These are phyloP conservation scores for Ambrosia hybrid DNA, from an alignment of 140 eudicot genomes.

Conservation along the genomic window DNA sequence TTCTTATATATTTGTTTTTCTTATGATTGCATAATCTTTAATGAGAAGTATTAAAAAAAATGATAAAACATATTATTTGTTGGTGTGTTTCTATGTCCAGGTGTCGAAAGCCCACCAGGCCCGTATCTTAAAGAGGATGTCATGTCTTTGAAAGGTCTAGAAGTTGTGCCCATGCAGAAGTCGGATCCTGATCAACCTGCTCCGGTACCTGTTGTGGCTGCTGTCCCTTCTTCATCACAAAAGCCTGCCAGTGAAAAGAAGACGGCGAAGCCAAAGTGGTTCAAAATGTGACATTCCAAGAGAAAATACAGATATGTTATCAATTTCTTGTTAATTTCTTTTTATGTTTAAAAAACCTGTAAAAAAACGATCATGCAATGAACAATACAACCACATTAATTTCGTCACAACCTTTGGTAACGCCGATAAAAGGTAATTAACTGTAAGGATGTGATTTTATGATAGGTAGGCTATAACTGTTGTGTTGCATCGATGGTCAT, in stretches of 20 bases:
- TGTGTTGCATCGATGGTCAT: too few relatives aligned
- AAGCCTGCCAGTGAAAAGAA: conserved; percentile 61
- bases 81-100: conserved; percentile 28
- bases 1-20: neutral
- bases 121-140: conserved; percentile 68
- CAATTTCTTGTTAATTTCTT: neutral
- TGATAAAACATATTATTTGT: neutral
- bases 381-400: neutral
- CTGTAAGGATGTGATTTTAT: too few relatives aligned
- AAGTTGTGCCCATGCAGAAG: conserved; percentile 30
- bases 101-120: conserved; percentile 38
- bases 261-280: conserved; percentile 76
- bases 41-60: neutral
- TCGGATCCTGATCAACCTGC: conserved; percentile 41
- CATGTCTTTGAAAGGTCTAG: conserved; percentile 64
- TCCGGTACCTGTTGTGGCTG: conserved; percentile 38
- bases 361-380: neutral
- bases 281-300: conserved; percentile 55
- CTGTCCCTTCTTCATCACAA: conserved; percentile 35
- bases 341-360: neutral
- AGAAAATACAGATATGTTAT: conserved; percentile 1
- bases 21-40: neutral
- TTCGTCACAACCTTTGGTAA: too few relatives aligned
- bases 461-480: too few relatives aligned
- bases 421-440: too few relatives aligned